Percentiles rank a stretch among this genome's conserved stretches.
phyloP scores from a whole-genome alignment of 1,139 yeast genomes.

The Geotrichum phurueaensis region DNA sequence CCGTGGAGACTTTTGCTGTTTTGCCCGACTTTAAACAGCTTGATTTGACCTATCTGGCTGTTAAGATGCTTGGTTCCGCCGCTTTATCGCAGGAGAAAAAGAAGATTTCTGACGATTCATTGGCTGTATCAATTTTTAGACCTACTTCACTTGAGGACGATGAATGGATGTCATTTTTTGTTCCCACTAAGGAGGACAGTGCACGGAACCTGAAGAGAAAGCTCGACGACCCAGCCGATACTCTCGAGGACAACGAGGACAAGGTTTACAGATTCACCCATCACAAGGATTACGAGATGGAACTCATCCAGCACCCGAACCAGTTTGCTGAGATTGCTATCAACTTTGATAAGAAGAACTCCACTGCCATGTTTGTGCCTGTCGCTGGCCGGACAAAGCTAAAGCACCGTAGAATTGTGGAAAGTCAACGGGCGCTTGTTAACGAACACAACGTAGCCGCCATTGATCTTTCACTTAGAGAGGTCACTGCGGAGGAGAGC shows the following conservation, averaged over 20 bases:
- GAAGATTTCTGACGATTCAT: constrained; percentile 41
- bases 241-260: constrained; percentile 38
- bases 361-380: constrained; percentile 72
- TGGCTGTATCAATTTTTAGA: constrained; percentile 63
- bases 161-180: constrained; percentile 78
- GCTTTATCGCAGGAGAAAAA: constrained; percentile 43
- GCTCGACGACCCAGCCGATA: constrained; percentile 30
- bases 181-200: constrained; percentile 43
- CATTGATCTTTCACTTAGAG: constrained; percentile 59
- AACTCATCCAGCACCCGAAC: constrained; percentile 45
- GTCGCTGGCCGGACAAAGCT: constrained; percentile 71
- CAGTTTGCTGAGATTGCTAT: constrained; percentile 54
- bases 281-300: constrained; percentile 76
- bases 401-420: constrained; percentile 72
- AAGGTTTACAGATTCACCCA: constrained; percentile 55
- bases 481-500: constrained; percentile 66
- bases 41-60: constrained; percentile 67
- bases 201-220: constrained; percentile 27
- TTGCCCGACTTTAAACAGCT: constrained; percentile 85
- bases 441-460: constrained; percentile 43
- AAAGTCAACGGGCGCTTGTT: constrained; percentile 45
- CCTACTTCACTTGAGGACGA: constrained; percentile 70
- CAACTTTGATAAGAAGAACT: constrained; percentile 47
- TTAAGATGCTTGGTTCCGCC: constrained; percentile 79
- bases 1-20: constrained; percentile 73